These are phyloP conservation scores for Erigeron philadelphicus DNA, from an alignment of 140 eudicot species.

Conservation along the genomic window DNA sequence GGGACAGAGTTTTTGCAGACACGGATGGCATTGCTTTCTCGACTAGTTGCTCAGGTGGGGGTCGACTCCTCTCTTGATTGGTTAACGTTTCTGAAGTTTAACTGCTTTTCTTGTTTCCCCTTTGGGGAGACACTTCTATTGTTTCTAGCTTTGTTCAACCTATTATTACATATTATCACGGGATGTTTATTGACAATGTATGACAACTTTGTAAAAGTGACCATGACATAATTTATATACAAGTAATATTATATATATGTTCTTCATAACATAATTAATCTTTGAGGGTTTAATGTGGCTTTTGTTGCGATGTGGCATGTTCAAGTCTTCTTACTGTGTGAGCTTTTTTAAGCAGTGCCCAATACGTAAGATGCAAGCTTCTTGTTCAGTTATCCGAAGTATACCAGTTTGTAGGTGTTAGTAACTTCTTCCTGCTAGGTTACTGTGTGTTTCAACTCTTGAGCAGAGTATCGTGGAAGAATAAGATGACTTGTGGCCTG, in stretches of 20 bases:
- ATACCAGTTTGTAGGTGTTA: background rate
- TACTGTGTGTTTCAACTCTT: background rate
- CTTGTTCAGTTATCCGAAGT: constrained; percentile 1
- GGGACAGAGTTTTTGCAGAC: constrained; percentile 54
- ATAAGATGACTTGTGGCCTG: background rate
- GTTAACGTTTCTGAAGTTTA: constrained; percentile 28
- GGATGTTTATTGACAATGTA: constrained; percentile 23
- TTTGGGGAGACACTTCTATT: constrained; percentile 25
- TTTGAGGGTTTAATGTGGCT: constrained; percentile 16
- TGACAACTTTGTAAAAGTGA: constrained; percentile 32
- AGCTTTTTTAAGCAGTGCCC: constrained; percentile 10
- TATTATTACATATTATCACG: constrained; percentile 18
- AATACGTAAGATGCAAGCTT: background rate
- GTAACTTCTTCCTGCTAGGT: constrained; percentile 8
- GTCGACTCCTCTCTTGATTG: constrained; percentile 35
- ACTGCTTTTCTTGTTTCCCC: constrained; percentile 30
- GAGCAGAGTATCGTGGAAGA: background rate
- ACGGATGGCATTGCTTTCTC: constrained; percentile 76
- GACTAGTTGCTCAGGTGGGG: constrained; percentile 94
- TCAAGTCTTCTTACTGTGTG: constrained; percentile 6
- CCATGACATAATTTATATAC: constrained; percentile 23
- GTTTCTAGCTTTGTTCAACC: constrained; percentile 28
- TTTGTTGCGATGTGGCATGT: constrained; percentile 25
- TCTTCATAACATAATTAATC: constrained; percentile 15
- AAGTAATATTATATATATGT: constrained; percentile 7